Evolutionary conservation across 1,139 yeast species (phyloP), one percentile per base, ranked within the genome.

Genomic region (Saccharomyces uvarum): DNA sequence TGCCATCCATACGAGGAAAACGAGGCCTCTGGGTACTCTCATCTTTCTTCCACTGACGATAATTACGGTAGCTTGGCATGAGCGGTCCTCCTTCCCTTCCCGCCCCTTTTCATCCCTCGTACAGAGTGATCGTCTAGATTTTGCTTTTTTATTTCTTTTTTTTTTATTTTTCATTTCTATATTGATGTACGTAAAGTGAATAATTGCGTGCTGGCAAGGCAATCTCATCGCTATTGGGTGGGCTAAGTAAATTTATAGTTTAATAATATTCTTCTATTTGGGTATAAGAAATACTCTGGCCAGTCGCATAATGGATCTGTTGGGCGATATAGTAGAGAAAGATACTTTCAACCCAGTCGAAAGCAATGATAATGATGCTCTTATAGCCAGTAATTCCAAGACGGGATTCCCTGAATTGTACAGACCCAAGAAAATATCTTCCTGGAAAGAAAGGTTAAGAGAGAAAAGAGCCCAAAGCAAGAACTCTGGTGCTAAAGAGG

Each of bases 261-360:
- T 19, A 32, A 24, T 9, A 7, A 21, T 33, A 48, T 33, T 21
- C 29, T 14, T 19, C 31, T 48, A n/a, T 44, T 32, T 16, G 16
- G 19, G 21, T 26, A 11, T 26, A 46, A 44, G 8, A 26, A 21
- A 6, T 14, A 29, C 24, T 26, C 7, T 21, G 44, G 24, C 6
- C 19, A 48, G n/a, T 13, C 16, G 19, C 11, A 9, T 16, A 28
- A 86, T 86, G 93, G 87, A 86, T 69, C 74, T 84, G 61, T 73
- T 86, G 19, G 88, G 89, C 8, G 95, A 88, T 56, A 86, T 88
- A 48, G 83, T 87, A 7, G 96, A 87, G 69, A 83, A 78, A 56
- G 85, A 83, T 41, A 73, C 74, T 0, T 72, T 62, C 16, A 21
- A 71, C 28, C 72, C 1, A 77, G 78, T 0, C 66, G 44, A 38